Conservation (phyloP, 2,329 filamentous ascomycete genomes). For the Metarhizium sp. region DNA sequence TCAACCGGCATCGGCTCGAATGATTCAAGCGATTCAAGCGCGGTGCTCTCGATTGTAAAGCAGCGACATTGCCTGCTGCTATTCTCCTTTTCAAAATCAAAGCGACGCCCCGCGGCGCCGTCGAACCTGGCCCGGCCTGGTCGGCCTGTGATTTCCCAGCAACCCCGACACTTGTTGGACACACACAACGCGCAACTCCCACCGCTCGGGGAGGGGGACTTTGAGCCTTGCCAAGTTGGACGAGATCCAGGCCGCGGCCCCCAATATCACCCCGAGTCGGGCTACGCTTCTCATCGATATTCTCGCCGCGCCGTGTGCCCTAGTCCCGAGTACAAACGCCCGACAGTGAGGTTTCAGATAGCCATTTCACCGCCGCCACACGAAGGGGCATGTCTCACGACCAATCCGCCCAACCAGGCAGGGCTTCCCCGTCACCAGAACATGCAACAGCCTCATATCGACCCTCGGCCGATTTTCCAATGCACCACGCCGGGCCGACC, state of each 20-base stretch:
- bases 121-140: not conserved
- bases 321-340: not conserved
- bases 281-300: not conserved
- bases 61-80: not conserved
- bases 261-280: not conserved
- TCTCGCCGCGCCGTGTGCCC: not conserved
- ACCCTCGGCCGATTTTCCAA: constrained; percentile 21
- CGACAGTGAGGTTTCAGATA: not conserved
- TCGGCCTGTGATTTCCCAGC: constrained; percentile 2
- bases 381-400: constrained; percentile 41
- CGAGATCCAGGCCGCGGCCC: not conserved
- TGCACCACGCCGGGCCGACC: constrained; percentile 25
- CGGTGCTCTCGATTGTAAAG: not conserved
- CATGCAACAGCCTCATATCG: constrained; percentile 28
- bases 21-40: not conserved
- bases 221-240: not conserved
- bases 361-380: not conserved
- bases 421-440: constrained; percentile 20
- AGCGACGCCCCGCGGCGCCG: not conserved
- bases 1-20: constrained; percentile 8
- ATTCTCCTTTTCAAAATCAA: not conserved
- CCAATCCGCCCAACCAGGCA: constrained; percentile 27
- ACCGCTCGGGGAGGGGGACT: constrained; percentile 4
- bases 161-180: not conserved
- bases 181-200: not conserved